These are phyloP conservation scores for Stephania cephalantha DNA, from an alignment of 164 flowering plant species.

Conservation along the genomic window DNA sequence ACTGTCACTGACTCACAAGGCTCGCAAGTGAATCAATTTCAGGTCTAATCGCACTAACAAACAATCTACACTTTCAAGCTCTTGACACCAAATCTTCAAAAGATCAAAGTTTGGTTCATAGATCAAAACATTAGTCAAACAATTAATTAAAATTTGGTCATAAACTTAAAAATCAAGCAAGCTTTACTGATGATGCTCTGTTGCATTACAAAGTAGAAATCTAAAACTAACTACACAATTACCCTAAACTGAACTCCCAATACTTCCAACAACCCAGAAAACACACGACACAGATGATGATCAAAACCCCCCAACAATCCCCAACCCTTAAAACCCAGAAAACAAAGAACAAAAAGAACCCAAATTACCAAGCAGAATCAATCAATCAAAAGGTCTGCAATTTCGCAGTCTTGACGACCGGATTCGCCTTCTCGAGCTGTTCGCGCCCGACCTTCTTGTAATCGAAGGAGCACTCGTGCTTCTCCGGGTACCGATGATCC, in stretches of 20 bases:
- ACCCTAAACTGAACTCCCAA: too few species aligned
- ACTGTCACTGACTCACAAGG: too few species aligned
- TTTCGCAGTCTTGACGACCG: conserved; percentile 10
- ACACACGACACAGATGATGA: background rate
- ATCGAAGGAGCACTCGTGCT: conserved; percentile 13
- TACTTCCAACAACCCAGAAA: too few species aligned
- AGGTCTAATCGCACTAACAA: too few species aligned
- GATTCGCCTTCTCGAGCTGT: conserved; percentile 16
- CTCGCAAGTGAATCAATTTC: too few species aligned
- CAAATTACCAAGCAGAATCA: background rate
- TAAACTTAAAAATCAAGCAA: too few species aligned
- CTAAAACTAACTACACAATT: background rate
- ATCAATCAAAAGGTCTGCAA: conserved; percentile 10
- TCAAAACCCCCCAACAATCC: background rate
- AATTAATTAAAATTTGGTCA: too few species aligned
- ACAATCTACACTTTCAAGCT: too few species aligned
- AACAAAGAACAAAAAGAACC: background rate
- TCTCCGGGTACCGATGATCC: conserved; percentile 14
- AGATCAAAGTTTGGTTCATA: too few species aligned
- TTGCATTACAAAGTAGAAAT: background rate
- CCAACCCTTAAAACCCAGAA: background rate
- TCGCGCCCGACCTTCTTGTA: conserved; percentile 12
- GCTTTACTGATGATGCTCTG: background rate
- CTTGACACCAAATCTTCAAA: too few species aligned
- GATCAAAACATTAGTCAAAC: too few species aligned